Percentiles rank a stretch among this genome's conserved stretches.
These are phyloP conservation scores for Oryza glumipatula DNA, from an alignment of 176 grass and related monocot genomes.

Conservation along the genomic window DNA sequence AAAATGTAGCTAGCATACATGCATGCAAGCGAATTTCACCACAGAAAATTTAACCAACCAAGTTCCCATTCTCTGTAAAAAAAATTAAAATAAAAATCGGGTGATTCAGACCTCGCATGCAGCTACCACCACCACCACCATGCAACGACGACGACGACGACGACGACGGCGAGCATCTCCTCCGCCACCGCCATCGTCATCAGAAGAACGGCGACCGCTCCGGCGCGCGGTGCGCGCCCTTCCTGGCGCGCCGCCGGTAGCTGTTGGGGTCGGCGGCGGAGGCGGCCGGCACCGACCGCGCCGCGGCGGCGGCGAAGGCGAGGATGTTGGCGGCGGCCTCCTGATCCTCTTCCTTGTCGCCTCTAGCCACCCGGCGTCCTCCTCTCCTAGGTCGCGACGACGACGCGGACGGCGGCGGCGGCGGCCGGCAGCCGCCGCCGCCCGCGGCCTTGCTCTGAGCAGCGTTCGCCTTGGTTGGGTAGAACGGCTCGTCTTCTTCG, in stretches of 20 bases:
- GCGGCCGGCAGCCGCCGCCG: neutral
- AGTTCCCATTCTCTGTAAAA: too few relatives aligned
- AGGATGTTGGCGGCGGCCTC: neutral
- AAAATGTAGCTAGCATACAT: neutral
- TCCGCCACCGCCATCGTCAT: neutral
- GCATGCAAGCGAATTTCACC: neutral
- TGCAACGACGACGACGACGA: neutral
- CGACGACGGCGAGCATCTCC: neutral
- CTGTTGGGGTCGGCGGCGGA: neutral
- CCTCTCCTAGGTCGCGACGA: neutral
- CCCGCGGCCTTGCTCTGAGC: neutral
- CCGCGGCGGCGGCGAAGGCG: too few relatives aligned
- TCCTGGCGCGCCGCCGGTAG: neutral
- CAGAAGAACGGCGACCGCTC: neutral
- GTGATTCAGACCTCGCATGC: neutral
- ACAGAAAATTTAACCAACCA: neutral
- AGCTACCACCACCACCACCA: neutral
- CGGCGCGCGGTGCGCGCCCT: constrained; percentile 8
- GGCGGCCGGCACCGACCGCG: too few relatives aligned
- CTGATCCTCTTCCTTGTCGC: neutral
- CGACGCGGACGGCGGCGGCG: neutral
- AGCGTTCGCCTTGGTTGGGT: neutral
- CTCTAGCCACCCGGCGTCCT: neutral
- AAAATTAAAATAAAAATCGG: neutral
- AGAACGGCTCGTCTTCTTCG: neutral